A percentile compares a stretch with the other conserved stretches of the same genome.
Conservation (phyloP, 2,329 filamentous ascomycete species). For the Aspergillus glaucus region DNA sequence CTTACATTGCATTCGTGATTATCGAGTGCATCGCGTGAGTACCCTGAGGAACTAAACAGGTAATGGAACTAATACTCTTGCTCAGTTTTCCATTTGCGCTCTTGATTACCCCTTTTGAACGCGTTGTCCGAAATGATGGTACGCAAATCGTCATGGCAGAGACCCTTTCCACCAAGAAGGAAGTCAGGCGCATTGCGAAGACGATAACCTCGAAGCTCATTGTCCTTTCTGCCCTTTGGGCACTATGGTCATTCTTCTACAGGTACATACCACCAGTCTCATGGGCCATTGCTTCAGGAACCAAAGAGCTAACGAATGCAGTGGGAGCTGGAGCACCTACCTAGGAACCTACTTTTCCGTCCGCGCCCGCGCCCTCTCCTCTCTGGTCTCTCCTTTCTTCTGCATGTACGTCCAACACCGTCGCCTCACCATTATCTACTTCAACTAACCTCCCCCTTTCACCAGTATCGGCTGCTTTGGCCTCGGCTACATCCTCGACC, state of each 20-base stretch:
- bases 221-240: constrained; percentile 36
- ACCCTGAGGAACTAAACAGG: background rate
- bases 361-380: constrained; percentile 40
- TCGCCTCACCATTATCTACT: background rate
- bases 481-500: constrained; percentile 42
- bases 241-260: constrained; percentile 45
- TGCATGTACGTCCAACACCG: constrained; percentile 34
- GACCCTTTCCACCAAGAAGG: constrained; percentile 33
- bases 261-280: constrained; percentile 12
- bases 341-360: constrained; percentile 41
- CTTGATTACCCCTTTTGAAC: constrained; percentile 42
- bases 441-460: background rate
- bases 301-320: constrained; percentile 8
- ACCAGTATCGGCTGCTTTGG: constrained; percentile 43
- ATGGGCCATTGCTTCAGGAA: background rate
- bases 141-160: constrained; percentile 40
- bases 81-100: constrained; percentile 40
- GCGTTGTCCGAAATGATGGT: constrained; percentile 42
- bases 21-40: constrained; percentile 42
- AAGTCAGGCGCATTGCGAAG: constrained; percentile 36
- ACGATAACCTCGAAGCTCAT: constrained; percentile 38
- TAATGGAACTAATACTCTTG: background rate
- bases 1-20: constrained; percentile 44
- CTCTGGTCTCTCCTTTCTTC: constrained; percentile 44
- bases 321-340: constrained; percentile 44